Evolutionary conservation across 2,329 filamentous ascomycete genomes (phyloP), one percentile per base, ranked within the genome.

Genomic region (Hawksworthiomyces lignivorus): DNA sequence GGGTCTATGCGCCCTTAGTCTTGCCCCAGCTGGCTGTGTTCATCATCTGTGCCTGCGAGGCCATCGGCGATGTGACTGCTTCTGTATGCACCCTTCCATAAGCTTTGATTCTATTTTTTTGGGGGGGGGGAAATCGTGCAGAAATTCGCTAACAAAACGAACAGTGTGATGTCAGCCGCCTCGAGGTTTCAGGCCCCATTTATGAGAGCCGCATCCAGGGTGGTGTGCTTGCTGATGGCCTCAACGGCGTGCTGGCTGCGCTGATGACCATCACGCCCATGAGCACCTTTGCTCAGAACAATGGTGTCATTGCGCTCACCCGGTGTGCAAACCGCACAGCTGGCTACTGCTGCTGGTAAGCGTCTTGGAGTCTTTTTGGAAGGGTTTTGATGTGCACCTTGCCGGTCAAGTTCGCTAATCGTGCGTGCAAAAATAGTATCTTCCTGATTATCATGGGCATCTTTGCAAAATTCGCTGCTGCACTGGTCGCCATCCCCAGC

Each of bases 201-300:
- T 89, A 86, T 62, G 84, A 89, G 60, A 83, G 76, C 30, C 75
- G 84, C 9, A 84, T 90, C 53, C 84, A 89, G 60, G 85, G 85
- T 11, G 85, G 85, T 26, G 75, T 90, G 14, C 61, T 92, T 4
- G 84, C 84, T 0, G 87, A 92, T 52, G 86, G 85, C 1, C 52
- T 88, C 38, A 87, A 86, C 53, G 84, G 85, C 27, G 65, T 87
- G 49, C 65, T 90, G 14, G 83, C 84, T 14, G 83, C 80, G 1
- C 72, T 92, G 24, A 84, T 80, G 65, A 90, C 85, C 36, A 84
- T 87, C 51, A 85, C 84, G 0, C 84, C 85, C 22, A 85, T 89
- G 76, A 81, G 78, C 2, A 83, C 80, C 1, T 89, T 89, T 52
- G 85, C 85, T 0, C 84, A 89, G 59, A 90, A 90, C 65, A 89